Conservation (phyloP, 768 basidiomycete species). For the Mycena albidolilacea region DNA sequence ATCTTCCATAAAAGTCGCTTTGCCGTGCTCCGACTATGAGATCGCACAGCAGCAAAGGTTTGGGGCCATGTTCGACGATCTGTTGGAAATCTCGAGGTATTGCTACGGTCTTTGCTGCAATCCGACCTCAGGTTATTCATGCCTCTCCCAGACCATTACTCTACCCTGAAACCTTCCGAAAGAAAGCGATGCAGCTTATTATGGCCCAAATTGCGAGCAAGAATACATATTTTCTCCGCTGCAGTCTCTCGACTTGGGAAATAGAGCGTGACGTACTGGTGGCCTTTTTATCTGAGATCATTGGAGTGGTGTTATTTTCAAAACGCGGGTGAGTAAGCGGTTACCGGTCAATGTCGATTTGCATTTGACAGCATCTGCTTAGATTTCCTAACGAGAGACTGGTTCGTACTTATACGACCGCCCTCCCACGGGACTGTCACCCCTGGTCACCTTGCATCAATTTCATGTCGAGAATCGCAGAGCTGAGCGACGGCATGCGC, state of each 20-base stretch:
- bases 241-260: too few species aligned
- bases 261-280: too few species aligned
- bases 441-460: slow-evolving; percentile 3
- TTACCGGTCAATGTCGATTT: not conserved
- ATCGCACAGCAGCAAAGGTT: too few species aligned
- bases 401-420: not conserved
- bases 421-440: not conserved
- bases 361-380: not conserved
- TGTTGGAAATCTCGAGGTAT: slow-evolving; percentile 4
- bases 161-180: not conserved
- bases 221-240: too few species aligned
- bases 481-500: not conserved
- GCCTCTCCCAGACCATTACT: slow-evolving; percentile 1
- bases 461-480: not conserved
- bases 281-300: too few species aligned
- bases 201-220: too few species aligned
- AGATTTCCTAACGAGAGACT: not conserved
- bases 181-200: too few species aligned
- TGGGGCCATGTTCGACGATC: slow-evolving; percentile 4
- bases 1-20: too few species aligned
- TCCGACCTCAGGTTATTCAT: not conserved
- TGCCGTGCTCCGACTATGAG: too few species aligned
- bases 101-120: not conserved
- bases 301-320: slow-evolving; percentile 1
- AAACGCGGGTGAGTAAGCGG: slow-evolving; percentile 8